Evolutionary conservation across 768 basidiomycete genomes (phyloP), one percentile per base, ranked within the genome.

Genomic region (Calocera viscosa): DNA sequence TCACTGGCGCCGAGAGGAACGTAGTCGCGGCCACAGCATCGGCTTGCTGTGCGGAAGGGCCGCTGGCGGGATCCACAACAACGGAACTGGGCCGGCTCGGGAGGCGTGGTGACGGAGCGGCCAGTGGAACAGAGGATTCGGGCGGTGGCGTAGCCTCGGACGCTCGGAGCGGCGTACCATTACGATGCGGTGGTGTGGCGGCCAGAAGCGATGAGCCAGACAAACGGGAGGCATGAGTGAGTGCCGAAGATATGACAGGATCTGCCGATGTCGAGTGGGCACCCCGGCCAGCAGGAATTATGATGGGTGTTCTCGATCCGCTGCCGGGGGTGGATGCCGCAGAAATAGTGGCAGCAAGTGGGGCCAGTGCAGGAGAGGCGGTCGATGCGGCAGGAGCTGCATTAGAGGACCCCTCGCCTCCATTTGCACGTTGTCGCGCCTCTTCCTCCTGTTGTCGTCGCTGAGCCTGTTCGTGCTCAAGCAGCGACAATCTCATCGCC

Each of bases 391-490:
- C 34, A 30, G 49, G 5, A 30, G 28, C 39, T 34, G 53, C 30
- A 60, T 12, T 24, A 11, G 32, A 40, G 8, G 28, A 11, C 12
- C 67, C 12, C 30, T 32, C 24, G 17, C 39, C 49, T 17, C 65
- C 47, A 17, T 65, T 14, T 34, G 30, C 63, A 64, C 69, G 53
- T 10, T 60, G 24, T 28, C 30, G 53, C 10, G 53, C 53, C 33
- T 72, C 72, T 34, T 76, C 75, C 66, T 75, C 79, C 67, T 77
- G 77, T 19, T 72, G 67, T 65, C 77, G 76, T 72, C 85, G 82
- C 74, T 93, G 91, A 66, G 93, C 90, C 72, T 93, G 93, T 77
- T 97, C 94, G 72, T 98, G 94, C 67, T 98, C 95, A 63, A 96
- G 75, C 70, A 97, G 80, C 30, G 93, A 96, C 67, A 96, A 79